These are phyloP conservation scores for Cordyceps javanica DNA, from an alignment of 2,329 filamentous ascomycete species.

Conservation along the genomic window DNA sequence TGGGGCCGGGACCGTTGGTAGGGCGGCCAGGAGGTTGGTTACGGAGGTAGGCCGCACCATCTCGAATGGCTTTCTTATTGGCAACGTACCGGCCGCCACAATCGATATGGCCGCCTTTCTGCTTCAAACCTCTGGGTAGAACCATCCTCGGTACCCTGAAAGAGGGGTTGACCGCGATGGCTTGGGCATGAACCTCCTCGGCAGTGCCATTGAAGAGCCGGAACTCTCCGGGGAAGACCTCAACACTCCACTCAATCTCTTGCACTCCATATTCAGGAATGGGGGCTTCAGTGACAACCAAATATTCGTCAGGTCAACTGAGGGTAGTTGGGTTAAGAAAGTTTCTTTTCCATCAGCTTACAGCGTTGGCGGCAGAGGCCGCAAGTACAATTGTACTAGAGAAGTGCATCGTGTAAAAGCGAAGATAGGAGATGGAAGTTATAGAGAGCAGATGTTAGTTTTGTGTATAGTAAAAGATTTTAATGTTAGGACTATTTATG, in stretches of 20 bases:
- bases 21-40: not conserved
- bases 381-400: not conserved
- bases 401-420: too few species aligned
- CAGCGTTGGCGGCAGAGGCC: not conserved
- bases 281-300: not conserved
- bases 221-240: not conserved
- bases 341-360: not conserved
- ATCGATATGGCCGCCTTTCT: not conserved
- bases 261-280: not conserved
- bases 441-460: too few species aligned
- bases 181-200: not conserved
- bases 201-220: not conserved
- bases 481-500: too few species aligned
- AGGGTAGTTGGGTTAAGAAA: not conserved
- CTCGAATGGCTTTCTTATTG: not conserved
- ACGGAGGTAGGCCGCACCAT: conserved; percentile 9
- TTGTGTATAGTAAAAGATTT: too few species aligned
- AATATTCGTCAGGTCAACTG: not conserved
- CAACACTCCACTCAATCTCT: not conserved
- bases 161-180: not conserved
- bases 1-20: not conserved
- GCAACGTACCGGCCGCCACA: not conserved
- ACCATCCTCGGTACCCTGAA: not conserved
- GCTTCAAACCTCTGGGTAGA: not conserved
- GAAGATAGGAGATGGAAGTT: too few species aligned